Conservation (phyloP, 768 basidiomycete genomes). For the Agrocybe pediades region DNA sequence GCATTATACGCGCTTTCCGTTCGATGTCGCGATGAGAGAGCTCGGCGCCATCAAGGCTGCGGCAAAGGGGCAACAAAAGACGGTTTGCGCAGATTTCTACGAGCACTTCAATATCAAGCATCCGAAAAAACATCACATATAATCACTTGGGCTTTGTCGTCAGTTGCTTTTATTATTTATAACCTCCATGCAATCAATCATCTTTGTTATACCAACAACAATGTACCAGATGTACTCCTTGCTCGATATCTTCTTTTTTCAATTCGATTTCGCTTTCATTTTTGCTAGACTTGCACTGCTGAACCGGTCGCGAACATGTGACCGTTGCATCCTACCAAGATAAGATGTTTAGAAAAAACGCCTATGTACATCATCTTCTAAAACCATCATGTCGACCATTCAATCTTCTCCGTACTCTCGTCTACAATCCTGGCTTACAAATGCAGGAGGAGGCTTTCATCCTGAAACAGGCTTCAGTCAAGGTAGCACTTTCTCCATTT, state of each 20-base stretch:
- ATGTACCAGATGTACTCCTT: no score
- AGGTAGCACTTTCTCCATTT: conserved; percentile 38
- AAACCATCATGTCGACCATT: conserved; percentile 11
- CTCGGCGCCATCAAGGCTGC: conserved; percentile 56
- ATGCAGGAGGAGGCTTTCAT: conserved; percentile 54
- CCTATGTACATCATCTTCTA: neutral
- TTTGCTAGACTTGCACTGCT: no score
- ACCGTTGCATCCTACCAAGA: no score
- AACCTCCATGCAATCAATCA: neutral
- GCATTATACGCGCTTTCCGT: conserved; percentile 35
- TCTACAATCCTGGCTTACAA: conserved; percentile 53
- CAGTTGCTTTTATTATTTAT: neutral
- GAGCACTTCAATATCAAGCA: conserved; percentile 38
- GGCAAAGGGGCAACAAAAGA: conserved; percentile 35
- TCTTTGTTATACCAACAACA: no score
- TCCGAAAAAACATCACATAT: conserved; percentile 18
- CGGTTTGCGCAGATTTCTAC: conserved; percentile 47
- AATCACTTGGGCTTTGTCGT: neutral
- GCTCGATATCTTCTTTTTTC: no score
- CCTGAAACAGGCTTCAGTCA: conserved; percentile 40
- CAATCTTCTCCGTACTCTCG: conserved; percentile 18
- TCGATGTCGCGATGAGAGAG: conserved; percentile 54
- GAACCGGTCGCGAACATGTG: no score
- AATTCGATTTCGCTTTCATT: no score
- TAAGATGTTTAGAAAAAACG: no score